Percentiles rank a stretch among this genome's conserved stretches.
Evolutionary conservation across 495 filamentous ascomycete species (phyloP).

Genomic region (Bathelium albidoporum): DNA sequence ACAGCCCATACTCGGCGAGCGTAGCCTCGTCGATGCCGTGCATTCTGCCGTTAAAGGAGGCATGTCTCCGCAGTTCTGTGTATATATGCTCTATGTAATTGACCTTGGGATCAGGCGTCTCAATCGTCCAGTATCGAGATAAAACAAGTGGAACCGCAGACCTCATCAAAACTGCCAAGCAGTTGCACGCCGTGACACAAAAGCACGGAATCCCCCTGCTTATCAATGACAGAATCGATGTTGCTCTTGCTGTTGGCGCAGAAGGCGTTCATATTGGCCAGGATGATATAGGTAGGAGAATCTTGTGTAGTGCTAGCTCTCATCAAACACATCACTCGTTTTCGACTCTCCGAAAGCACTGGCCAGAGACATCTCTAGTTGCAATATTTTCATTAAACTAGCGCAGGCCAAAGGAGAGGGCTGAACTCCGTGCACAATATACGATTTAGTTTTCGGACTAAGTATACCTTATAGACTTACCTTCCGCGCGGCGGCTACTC

Average conservation of each 20-base stretch:
- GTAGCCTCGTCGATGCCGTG: conserved; percentile 63
- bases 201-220: conserved; percentile 66
- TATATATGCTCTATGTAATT: not conserved
- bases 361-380: no score
- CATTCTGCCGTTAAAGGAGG: conserved; percentile 66
- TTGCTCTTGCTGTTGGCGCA: conserved; percentile 72
- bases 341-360: no score
- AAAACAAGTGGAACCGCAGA: conserved; percentile 69
- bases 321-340: not conserved
- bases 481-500: conserved; percentile 58
- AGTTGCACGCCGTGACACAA: conserved; percentile 58
- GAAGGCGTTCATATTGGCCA: conserved; percentile 93
- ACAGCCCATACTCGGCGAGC: conserved; percentile 58
- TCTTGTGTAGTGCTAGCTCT: not conserved
- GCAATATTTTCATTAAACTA: no score
- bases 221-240: conserved; percentile 93
- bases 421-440: no score
- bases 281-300: conserved; percentile 69
- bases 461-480: conserved; percentile 37
- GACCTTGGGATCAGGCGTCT: conserved; percentile 49
- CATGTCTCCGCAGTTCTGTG: conserved; percentile 17
- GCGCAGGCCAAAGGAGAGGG: no score
- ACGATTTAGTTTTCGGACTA: not conserved
- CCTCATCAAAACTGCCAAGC: conserved; percentile 58
- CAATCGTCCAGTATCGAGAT: conserved; percentile 82